Base-by-base conservation (phyloP, 768 basidiomycete genomes). In the Lentinus brumalis region DNA sequence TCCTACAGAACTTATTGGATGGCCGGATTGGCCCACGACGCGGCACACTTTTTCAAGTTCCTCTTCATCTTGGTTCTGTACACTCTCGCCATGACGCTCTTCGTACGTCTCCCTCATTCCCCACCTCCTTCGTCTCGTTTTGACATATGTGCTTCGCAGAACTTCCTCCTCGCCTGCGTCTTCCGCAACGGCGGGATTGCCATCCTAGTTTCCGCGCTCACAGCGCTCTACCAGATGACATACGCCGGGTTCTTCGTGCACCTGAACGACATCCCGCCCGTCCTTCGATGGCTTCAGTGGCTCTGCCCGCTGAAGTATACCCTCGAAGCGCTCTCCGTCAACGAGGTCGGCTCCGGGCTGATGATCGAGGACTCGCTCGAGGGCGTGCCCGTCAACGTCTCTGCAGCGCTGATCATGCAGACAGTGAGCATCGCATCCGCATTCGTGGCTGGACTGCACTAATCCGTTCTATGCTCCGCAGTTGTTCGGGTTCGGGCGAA, bases 241-340 rank as follows among this genome's bases (percentile, higher is more conserved):
- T 93, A 82, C 65, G 92, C 93, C 1, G 93, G 93, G 14, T 98
- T 96, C 79, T 97, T 97, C 71, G 92, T 96, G 54, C 92, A 96
- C 71, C 81, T 96, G 58, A 74, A 77, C 62, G 79, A 82, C 60
- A 96, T 98, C 60, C 94, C 96, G 4, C 91, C 92, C 2, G 93
- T 96, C 2, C 81, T 98, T 1, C 83, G 96, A 15, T 98, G 96
- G 96, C 78, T 98, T 55, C 89, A 96, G 69, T 98, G 93, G 89
- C 67, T 96, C 59, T 90, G 89, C 56, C 91, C 92, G 41, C 80
- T 94, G 50, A 94, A 94, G 73, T 93, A 86, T 71, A 79, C 81
- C 29, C 78, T 92, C n/a, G 92, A 94, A 70, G 96, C 96, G 5
- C 78, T 97, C 15, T 80, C 88, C 12, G 91, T 97, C 40, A 98